Conservation (phyloP, 208 protist species). For the Leishmania braziliensis region DNA sequence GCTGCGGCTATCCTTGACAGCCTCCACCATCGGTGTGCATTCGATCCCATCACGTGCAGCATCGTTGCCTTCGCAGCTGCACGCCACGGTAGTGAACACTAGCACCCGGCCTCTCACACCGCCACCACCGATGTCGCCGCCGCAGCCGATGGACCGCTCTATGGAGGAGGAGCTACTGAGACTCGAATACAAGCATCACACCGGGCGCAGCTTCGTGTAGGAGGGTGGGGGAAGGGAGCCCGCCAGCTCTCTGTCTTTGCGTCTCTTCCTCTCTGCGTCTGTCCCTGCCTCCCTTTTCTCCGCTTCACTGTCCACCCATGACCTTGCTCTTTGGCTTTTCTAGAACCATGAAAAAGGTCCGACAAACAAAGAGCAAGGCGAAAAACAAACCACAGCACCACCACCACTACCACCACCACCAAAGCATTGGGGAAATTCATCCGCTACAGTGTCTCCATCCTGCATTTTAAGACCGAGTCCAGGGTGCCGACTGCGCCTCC, state of each 20-base stretch:
- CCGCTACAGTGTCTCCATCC: neutral
- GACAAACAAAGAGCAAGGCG: neutral
- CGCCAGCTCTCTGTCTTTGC: neutral
- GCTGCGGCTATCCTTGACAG: conserved; percentile 63
- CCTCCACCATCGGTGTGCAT: conserved; percentile 22
- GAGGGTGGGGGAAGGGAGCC: neutral
- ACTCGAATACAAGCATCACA: conserved; percentile 38
- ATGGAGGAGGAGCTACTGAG: conserved; percentile 79
- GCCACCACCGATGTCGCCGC: neutral
- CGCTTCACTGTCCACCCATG: neutral
- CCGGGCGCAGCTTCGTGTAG: neutral
- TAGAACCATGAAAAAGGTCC: neutral
- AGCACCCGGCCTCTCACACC: neutral
- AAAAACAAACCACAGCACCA: neutral
- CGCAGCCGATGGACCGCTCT: conserved; percentile 6
- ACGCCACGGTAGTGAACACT: neutral
- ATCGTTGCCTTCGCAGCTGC: neutral
- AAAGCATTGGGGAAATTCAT: neutral
- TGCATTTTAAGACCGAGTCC: neutral
- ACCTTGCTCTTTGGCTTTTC: neutral
- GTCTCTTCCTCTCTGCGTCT: neutral
- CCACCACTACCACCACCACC: neutral
- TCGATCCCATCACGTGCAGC: neutral
- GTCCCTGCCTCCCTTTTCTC: neutral
- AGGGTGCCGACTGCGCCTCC: neutral